Conservation (phyloP, 2,329 filamentous ascomycete species). For the Epichloe brachyelytri region DNA sequence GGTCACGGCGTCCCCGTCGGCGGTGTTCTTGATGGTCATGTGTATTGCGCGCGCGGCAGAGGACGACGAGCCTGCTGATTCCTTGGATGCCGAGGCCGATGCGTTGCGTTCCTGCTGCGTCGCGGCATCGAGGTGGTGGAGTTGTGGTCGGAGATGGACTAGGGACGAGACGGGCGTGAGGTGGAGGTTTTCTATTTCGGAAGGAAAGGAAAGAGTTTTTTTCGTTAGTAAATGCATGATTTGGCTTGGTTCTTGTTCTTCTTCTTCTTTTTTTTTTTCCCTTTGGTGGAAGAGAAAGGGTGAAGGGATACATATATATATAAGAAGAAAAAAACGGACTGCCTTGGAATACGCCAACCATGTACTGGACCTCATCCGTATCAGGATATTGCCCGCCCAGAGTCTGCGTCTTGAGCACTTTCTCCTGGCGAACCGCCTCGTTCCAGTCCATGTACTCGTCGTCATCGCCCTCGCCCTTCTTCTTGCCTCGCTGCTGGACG, state of each 20-base stretch:
- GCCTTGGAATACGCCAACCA: conserved; percentile 82
- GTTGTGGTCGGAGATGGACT: conserved; percentile 80
- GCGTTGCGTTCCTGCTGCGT: conserved; percentile 52
- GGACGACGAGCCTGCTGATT: conserved; percentile 18
- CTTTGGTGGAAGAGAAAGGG: conserved; percentile 4
- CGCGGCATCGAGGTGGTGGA: conserved; percentile 82
- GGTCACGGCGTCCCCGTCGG: conserved; percentile 50
- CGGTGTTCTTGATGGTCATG: conserved; percentile 70
- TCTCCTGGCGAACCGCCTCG: conserved; percentile 54
- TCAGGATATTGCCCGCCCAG: conserved; percentile 69
- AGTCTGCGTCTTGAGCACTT: conserved; percentile 68
- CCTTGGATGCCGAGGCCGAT: conserved; percentile 24
- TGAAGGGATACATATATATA: background rate
- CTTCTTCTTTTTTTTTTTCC: background rate
- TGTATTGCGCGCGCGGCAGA: conserved; percentile 64
- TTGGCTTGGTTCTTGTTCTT: background rate
- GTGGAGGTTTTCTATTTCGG: conserved; percentile 58
- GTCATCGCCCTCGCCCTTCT: conserved; percentile 29
- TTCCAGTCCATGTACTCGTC: conserved; percentile 46
- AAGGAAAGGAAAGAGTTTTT: background rate
- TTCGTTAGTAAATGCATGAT: background rate
- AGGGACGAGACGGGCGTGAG: conserved; percentile 73
- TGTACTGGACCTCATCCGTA: conserved; percentile 64
- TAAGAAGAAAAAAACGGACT: conserved; percentile 36
- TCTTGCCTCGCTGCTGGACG: conserved; percentile 28